These are phyloP conservation scores for Phialocephala sp. DNA, from an alignment of 2,329 filamentous ascomycete species.

Conservation along the genomic window DNA sequence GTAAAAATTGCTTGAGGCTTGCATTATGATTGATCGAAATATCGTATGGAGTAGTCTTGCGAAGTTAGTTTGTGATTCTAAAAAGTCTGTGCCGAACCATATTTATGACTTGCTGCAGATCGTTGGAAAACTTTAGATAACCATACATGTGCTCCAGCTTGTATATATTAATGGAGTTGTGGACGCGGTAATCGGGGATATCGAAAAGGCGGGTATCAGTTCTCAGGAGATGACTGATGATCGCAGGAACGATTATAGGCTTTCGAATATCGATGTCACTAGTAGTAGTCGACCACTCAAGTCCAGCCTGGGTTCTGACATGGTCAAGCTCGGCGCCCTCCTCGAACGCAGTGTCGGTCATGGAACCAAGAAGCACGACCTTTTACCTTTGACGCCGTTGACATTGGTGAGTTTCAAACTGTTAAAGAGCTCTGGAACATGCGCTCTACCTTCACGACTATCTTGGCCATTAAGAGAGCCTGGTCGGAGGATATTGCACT, in stretches of 20 bases:
- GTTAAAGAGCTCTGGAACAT: constrained; percentile 15
- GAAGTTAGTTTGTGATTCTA: too few species aligned
- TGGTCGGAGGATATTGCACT: too few species aligned
- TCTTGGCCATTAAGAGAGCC: too few species aligned
- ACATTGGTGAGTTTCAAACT: constrained; percentile 11
- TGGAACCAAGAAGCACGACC: constrained; percentile 14
- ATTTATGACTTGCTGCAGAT: neutral
- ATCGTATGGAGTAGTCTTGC: neutral
- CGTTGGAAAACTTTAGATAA: constrained; percentile 9
- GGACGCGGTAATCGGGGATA: neutral
- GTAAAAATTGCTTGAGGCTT: too few species aligned
- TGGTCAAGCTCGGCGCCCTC: neutral
- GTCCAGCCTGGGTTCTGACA: neutral
- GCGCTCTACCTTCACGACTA: too few species aligned
- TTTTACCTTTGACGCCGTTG: constrained; percentile 10
- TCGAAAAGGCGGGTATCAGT: constrained; percentile 7
- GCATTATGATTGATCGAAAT: too few species aligned
- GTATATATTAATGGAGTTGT: constrained; percentile 3
- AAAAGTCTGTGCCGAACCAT: too few species aligned
- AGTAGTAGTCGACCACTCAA: neutral
- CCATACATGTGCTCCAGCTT: constrained; percentile 3
- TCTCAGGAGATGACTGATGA: constrained; percentile 5
- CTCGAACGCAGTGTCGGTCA: constrained; percentile 14
- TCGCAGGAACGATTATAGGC: constrained; percentile 1
- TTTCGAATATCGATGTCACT: neutral